These are phyloP conservation scores for Zopfia rhizophila DNA, from an alignment of 2,329 filamentous ascomycete species.

Conservation along the genomic window DNA sequence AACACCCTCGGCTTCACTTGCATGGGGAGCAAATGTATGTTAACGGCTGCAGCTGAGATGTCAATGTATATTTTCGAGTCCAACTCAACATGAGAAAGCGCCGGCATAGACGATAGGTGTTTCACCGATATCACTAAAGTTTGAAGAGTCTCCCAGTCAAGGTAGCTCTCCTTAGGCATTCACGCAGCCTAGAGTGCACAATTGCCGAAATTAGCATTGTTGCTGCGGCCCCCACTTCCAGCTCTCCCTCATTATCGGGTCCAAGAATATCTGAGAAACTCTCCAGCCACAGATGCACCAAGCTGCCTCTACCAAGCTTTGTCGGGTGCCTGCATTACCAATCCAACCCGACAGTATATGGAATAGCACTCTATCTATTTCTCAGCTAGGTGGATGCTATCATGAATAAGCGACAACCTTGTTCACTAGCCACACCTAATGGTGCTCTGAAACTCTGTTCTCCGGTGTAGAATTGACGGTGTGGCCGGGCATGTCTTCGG, in stretches of 20 bases:
- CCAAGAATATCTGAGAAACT: constrained; percentile 7
- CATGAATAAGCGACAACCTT: constrained; percentile 10
- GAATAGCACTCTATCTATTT: too few relatives aligned
- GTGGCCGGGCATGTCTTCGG: constrained; percentile 7
- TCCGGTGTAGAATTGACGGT: constrained; percentile 12
- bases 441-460: constrained; percentile 5
- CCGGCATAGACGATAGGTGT: too few relatives aligned
- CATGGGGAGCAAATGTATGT: constrained; percentile 4
- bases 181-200: constrained; percentile 20
- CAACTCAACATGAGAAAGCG: too few relatives aligned
- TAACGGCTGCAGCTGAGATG: constrained; percentile 19
- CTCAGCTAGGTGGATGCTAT: constrained; percentile 11
- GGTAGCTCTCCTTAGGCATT: too few relatives aligned
- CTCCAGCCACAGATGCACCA: constrained; percentile 23
- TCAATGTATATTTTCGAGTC: too few relatives aligned
- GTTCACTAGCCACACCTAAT: constrained; percentile 4
- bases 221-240: constrained; percentile 15
- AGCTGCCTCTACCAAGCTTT: constrained; percentile 21
- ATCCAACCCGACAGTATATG: constrained; percentile 17
- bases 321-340: constrained; percentile 7
- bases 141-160: too few relatives aligned
- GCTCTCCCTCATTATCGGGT: constrained; percentile 25
- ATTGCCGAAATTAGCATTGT: constrained; percentile 16
- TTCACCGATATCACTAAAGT: too few relatives aligned
- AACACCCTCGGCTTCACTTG: constrained; percentile 18